These are phyloP conservation scores for Mucor sp. DNA, from an alignment of 371 early-diverging fungal genomes.

Conservation along the genomic window DNA sequence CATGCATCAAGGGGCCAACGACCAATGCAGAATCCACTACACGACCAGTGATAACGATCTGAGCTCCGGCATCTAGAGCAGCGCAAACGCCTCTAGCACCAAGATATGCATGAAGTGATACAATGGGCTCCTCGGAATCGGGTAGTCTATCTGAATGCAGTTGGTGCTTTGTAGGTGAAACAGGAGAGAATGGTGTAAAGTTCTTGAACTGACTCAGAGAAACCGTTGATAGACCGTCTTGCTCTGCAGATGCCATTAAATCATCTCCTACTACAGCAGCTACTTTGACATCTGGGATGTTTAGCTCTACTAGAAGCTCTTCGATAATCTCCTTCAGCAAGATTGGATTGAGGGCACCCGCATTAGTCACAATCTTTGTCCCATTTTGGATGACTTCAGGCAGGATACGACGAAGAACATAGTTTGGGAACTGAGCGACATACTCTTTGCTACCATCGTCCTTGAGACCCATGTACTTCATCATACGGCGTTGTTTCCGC, in stretches of 20 bases:
- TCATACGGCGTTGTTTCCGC: constrained; percentile 43
- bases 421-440: constrained; percentile 61
- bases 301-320: constrained; percentile 41
- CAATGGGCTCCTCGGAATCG: constrained; percentile 41
- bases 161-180: constrained; percentile 9
- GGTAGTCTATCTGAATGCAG: constrained; percentile 32
- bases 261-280: constrained; percentile 73
- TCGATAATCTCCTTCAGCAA: constrained; percentile 68
- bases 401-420: constrained; percentile 52
- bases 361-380: constrained; percentile 72
- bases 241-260: background rate
- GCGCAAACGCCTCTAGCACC: constrained; percentile 43
- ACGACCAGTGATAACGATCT: constrained; percentile 75
- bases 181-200: constrained; percentile 25
- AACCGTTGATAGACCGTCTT: constrained; percentile 10
- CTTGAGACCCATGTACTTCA: constrained; percentile 6
- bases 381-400: constrained; percentile 57
- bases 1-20: constrained; percentile 17
- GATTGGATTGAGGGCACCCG: constrained; percentile 68
- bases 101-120: constrained; percentile 65
- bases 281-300: constrained; percentile 35
- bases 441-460: constrained; percentile 54
- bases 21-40: constrained; percentile 69
- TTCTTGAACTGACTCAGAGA: constrained; percentile 16
- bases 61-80: constrained; percentile 63